Conservation (phyloP, 129 eudicot species). For the Chrysanthemum seticuspe region DNA sequence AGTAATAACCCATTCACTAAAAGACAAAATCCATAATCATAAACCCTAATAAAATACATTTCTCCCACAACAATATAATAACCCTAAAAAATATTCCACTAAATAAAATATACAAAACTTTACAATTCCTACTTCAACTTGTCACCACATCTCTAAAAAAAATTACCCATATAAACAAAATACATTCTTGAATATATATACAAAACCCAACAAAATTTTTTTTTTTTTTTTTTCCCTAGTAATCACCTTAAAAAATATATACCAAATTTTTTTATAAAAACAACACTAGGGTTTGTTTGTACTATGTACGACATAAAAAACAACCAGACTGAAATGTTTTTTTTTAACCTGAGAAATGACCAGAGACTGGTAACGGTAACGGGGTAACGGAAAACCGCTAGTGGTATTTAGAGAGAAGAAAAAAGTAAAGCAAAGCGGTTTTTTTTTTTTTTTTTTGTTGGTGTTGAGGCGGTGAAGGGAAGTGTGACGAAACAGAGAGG, state of each 20-base stretch:
- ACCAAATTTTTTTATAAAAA: not conserved
- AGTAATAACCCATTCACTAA: not conserved
- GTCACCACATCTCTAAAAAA: too few species aligned
- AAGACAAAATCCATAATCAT: not conserved
- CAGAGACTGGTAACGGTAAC: not conserved
- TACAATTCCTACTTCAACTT: too few species aligned
- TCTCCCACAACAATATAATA: not conserved
- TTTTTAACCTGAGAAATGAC: constrained; percentile 12
- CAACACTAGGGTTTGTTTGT: not conserved
- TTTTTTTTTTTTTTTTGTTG: not conserved
- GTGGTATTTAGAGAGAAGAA: not conserved
- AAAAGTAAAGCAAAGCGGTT: constrained; percentile 1
- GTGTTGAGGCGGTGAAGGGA: constrained; percentile 29
- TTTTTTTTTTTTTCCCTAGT: not conserved
- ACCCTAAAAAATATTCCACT: not conserved
- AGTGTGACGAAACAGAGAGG: constrained; percentile 19
- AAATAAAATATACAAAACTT: not conserved
- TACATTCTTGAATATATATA: too few species aligned
- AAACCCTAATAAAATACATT: constrained; percentile 8
- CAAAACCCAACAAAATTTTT: too few species aligned
- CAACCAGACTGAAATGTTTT: not conserved
- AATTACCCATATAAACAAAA: too few species aligned
- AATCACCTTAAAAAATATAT: not conserved
- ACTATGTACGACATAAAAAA: not conserved
- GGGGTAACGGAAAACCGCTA: not conserved